Evolutionary conservation across 1,284 basidiomycete genomes (phyloP), one percentile per base, ranked within the genome.

Genomic region (Cerrena zonata): DNA sequence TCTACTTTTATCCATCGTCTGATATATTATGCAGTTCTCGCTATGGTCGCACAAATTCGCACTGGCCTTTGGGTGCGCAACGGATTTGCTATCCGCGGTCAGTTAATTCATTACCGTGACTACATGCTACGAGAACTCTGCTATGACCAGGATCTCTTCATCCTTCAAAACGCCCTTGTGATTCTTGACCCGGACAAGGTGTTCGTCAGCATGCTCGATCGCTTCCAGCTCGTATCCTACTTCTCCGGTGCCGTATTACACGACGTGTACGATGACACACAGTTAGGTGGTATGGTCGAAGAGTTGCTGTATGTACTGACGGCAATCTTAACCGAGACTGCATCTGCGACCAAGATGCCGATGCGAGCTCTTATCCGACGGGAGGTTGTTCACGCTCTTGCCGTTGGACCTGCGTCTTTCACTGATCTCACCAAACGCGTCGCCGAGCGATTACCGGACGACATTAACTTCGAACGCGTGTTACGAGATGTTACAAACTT

Each of bases 41-140:
- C 86, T 0, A 89, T 93, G 78, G 85, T 98, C 30, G 92, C 95
- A 0, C 96, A 99, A 68, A 94, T 98, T 49, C 83, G 94, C 15
- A 89, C 91, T 2, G 94, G 94, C 2, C 78, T 98, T 19, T 99
- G 96, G 96, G 94, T 97, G 3, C 87, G 95, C 48, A 99, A 99
- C 59, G 96, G 96, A 2, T 91, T 94, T 59, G 90, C 89, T 4
- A 94, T 99, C 58, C 86, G 95, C 2, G 91, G 92, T 1, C 96
- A 99, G 65, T 78, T 94, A n/a, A 77, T 95, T 50, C 94, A 99
- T 66, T 99, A 99, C 67, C 88, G 94, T 39, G 95, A 99, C 66
- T 93, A 93, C 65, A 89, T 90, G 78, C 81, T 98, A 49, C 86
- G 95, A 24, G 96, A 98, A 66, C 80, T 93, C 10, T 98, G 95